These are phyloP conservation scores for Ceratocystis papillata DNA, from an alignment of 2,329 filamentous ascomycete genomes.

Conservation along the genomic window DNA sequence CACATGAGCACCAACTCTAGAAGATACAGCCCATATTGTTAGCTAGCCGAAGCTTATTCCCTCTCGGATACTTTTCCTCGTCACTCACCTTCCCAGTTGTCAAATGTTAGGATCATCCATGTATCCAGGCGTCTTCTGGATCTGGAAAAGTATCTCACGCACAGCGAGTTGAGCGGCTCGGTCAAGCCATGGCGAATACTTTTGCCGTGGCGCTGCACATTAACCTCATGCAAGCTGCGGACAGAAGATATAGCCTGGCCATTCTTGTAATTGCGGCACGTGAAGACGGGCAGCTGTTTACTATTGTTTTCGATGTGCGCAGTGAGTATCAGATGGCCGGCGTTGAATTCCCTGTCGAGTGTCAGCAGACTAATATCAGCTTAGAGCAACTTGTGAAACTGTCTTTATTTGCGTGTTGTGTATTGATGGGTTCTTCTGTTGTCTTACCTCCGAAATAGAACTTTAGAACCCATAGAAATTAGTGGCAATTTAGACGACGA, in stretches of 20 bases:
- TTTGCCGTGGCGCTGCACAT: not conserved
- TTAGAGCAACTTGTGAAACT: no score
- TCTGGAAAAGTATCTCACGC: not conserved
- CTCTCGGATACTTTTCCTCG: not conserved
- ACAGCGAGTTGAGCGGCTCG: not conserved
- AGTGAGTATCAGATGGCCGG: not conserved
- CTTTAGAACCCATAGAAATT: not conserved
- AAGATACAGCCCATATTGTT: not conserved
- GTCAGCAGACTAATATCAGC: not conserved
- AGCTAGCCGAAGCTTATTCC: not conserved
- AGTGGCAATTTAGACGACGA: not conserved
- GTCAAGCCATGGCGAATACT: not conserved
- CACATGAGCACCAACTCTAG: constrained; percentile 14
- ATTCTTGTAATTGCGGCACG: not conserved
- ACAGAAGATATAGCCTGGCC: not conserved
- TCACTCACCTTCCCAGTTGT: constrained; percentile 7
- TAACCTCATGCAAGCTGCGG: not conserved
- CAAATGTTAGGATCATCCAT: not conserved
- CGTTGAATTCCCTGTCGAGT: not conserved
- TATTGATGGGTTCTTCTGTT: not conserved
- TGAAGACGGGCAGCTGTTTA: not conserved
- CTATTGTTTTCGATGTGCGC: constrained; percentile 1
- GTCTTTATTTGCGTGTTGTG: not conserved
- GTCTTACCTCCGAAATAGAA: constrained; percentile 1
- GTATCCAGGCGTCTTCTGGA: not conserved